A percentile compares a stretch with the other conserved stretches of the same genome.
phyloP scores from a whole-genome alignment of 176 grass and related monocot species.

The Aegilops longissima region DNA sequence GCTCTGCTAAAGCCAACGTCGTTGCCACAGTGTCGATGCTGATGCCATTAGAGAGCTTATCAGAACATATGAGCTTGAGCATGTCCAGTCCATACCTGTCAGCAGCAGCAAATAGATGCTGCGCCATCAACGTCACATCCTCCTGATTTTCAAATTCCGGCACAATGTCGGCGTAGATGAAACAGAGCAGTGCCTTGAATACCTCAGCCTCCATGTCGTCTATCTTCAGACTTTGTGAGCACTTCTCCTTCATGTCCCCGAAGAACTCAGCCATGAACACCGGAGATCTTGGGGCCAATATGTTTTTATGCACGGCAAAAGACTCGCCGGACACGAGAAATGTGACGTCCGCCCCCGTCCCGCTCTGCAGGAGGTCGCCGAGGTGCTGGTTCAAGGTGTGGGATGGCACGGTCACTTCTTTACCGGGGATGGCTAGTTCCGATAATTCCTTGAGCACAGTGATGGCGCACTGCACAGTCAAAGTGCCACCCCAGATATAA shows the following conservation, averaged over 20 bases:
- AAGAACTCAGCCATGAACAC: neutral
- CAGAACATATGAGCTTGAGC: constrained; percentile 43
- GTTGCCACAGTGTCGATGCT: neutral
- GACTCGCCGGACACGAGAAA: neutral
- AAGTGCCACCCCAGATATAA: neutral
- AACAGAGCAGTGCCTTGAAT: constrained; percentile 12
- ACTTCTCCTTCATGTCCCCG: neutral
- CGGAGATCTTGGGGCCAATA: neutral
- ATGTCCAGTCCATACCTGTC: constrained; percentile 46
- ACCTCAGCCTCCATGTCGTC: neutral
- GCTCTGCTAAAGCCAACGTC: neutral
- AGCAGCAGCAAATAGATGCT: constrained; percentile 32
- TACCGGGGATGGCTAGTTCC: neutral
- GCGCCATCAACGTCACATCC: neutral
- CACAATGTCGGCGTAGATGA: constrained; percentile 22
- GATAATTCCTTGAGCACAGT: neutral
- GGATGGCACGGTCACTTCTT: neutral
- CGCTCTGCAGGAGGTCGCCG: neutral
- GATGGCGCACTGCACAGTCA: neutral
- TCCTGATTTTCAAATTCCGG: neutral
- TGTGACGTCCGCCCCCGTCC: neutral
- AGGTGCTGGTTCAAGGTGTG: neutral
- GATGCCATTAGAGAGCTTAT: constrained; percentile 2
- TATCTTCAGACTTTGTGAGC: neutral
- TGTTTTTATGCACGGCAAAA: neutral